Percentiles rank a stretch among this genome's conserved stretches.
phyloP scores from a whole-genome alignment of 1,139 yeast genomes.

The Pichia sp. region DNA sequence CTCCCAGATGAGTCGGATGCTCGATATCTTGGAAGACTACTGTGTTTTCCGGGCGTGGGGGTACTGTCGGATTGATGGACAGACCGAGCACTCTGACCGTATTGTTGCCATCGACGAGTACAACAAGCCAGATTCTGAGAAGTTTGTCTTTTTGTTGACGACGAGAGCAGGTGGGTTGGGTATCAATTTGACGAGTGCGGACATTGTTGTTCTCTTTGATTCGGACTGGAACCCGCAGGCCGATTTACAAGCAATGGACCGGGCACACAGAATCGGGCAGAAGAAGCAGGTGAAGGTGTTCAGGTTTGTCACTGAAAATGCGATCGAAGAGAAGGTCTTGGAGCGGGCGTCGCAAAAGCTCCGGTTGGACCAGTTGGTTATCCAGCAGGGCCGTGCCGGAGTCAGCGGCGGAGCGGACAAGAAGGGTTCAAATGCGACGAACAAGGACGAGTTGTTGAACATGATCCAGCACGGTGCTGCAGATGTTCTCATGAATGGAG shows the following conservation, averaged over 20 bases:
- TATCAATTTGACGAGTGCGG: conserved; percentile 73
- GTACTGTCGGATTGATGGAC: conserved; percentile 78
- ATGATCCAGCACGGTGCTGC: conserved; percentile 83
- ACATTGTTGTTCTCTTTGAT: conserved; percentile 67
- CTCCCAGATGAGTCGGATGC: conserved; percentile 77
- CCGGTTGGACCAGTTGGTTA: conserved; percentile 73
- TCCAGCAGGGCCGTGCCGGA: conserved; percentile 62
- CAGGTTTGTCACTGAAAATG: conserved; percentile 72
- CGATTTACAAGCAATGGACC: conserved; percentile 82
- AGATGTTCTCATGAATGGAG: conserved; percentile 44
- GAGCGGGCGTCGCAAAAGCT: conserved; percentile 78
- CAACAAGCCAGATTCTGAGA: conserved; percentile 63
- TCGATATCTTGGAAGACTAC: conserved; percentile 76
- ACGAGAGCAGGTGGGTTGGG: conserved; percentile 90
- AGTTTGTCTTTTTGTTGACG: conserved; percentile 66
- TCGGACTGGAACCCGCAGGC: conserved; percentile 90
- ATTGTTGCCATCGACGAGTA: conserved; percentile 72
- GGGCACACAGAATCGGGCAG: conserved; percentile 86
- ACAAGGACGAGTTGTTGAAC: conserved; percentile 66
- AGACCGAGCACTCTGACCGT: conserved; percentile 74
- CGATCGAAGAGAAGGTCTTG: conserved; percentile 74
- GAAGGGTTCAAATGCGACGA: conserved; percentile 33
- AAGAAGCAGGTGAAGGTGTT: conserved; percentile 76
- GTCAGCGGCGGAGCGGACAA: conserved; percentile 30
- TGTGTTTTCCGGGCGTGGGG: conserved; percentile 62